A percentile compares a stretch with the other conserved stretches of the same genome.
phyloP scores from a whole-genome alignment of 345 rosid species.

The Leavenworthia alabamica region DNA sequence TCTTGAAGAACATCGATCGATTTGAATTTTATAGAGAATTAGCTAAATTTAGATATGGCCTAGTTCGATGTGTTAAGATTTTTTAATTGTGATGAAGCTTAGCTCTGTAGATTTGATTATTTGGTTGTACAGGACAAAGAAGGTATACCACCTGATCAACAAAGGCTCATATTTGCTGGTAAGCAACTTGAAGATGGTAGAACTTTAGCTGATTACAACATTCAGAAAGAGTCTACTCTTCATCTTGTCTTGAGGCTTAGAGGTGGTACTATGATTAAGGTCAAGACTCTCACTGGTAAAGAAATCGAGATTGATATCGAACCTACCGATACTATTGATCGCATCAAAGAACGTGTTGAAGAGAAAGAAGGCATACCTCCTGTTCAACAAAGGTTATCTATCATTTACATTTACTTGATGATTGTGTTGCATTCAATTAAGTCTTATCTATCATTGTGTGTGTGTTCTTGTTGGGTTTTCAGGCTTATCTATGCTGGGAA shows the following conservation, averaged over 20 bases:
- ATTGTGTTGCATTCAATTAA: background rate
- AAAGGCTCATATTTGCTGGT: slow-evolving; percentile 89
- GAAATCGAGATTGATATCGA: slow-evolving; percentile 95
- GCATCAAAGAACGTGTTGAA: slow-evolving; percentile 92
- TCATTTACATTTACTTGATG: background rate
- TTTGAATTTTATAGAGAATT: too few relatives aligned
- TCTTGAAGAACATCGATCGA: too few relatives aligned
- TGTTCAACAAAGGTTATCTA: slow-evolving; percentile 75
- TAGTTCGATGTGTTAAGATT: background rate
- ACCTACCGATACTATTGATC: slow-evolving; percentile 85
- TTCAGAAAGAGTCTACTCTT: slow-evolving; percentile 95
- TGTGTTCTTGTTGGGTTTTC: slow-evolving; percentile 4
- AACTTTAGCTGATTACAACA: slow-evolving; percentile 83
- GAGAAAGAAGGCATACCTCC: slow-evolving; percentile 99
- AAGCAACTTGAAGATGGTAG: slow-evolving; percentile 95
- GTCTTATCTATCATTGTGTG: background rate
- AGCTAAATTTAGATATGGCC: too few relatives aligned
- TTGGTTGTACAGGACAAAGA: slow-evolving; percentile 96
- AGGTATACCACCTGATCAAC: slow-evolving; percentile 96
- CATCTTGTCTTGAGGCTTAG: slow-evolving; percentile 86
- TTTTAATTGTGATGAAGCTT: background rate
- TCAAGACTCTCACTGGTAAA: slow-evolving; percentile 89
- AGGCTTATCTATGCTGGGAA: slow-evolving; percentile 93
- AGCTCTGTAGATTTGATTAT: too few relatives aligned
- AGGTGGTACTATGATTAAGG: slow-evolving; percentile 97